phyloP scores from a whole-genome alignment of 1,139 yeast species.

The Geotrichum carabidarum region DNA sequence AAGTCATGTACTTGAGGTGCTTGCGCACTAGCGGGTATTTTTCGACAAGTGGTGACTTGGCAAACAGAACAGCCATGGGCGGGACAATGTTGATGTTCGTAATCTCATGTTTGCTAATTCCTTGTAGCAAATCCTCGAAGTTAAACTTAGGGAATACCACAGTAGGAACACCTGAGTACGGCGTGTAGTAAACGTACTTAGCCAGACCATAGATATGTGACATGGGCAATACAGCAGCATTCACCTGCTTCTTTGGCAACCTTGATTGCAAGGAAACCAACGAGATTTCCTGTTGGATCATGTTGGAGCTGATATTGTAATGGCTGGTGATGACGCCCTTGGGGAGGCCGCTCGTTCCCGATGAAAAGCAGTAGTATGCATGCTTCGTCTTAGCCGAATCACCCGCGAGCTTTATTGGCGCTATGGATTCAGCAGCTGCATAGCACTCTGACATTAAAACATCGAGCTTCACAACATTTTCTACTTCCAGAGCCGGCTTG shows the following conservation, averaged over 20 bases:
- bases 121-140: constrained; percentile 31
- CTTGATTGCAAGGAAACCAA: constrained; percentile 15
- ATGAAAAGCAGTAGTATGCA: constrained; percentile 51
- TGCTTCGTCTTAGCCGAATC: constrained; percentile 25
- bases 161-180: constrained; percentile 26
- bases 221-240: constrained; percentile 35
- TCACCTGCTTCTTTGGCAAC: constrained; percentile 18
- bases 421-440: constrained; percentile 3
- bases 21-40: constrained; percentile 30
- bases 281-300: constrained; percentile 23
- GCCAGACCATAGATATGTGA: constrained; percentile 39
- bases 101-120: constrained; percentile 31
- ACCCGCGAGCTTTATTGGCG: constrained; percentile 12
- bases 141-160: constrained; percentile 36
- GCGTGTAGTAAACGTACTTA: constrained; percentile 27
- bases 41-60: constrained; percentile 37
- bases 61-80: constrained; percentile 39
- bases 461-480: constrained; percentile 22
- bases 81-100: constrained; percentile 36
- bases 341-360: constrained; percentile 72
- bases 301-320: constrained; percentile 36
- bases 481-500: constrained; percentile 12
- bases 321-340: constrained; percentile 71
- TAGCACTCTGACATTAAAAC: constrained; percentile 16
- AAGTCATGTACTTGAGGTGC: constrained; percentile 27